Base-by-base conservation (phyloP, 148 eudicot genomes). In the Chenopodium berlandieri region DNA sequence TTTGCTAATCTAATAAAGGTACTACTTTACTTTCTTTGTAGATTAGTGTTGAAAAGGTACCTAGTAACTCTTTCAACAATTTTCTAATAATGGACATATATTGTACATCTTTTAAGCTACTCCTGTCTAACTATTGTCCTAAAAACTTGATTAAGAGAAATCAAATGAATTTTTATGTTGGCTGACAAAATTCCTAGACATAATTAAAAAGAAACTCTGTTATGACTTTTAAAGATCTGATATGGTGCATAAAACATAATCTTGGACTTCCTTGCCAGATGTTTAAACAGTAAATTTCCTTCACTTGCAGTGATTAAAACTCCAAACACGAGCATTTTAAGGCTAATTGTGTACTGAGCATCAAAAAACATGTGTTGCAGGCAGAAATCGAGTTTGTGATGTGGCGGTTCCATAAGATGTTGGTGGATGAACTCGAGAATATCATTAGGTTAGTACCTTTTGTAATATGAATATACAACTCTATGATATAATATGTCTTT, bases 351-450 rank as follows among this genome's bases (percentile, higher is more conserved):
- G 54, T 17, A 4, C 22, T 75, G 16, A 47, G 60, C 56, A 56
- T 62, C 34, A 62, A 75, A 37, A 32, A 19, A 48, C 76, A 73
- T 44, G 17, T 32, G n/a, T 73, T 73, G 65, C 63, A 75, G 83
- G 14, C 14, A 9, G 83, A 81, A 31, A 52, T 75, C 8, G 44
- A 66, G 13, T 75, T 81, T 50, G 67, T 81, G 22, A 75, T 75
- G 75, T 17, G 67, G 75, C 64, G 83, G 9, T 67, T 81, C 44
- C 54, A 81, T 32, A 75, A 75, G 7, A 75, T 81, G 83, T 34
- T 81, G 79, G 75, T 66, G 16, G 83, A 52, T 66, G 79, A 81
- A 81, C 68, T 75, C 2, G 67, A 81, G 3, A 75, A 81, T 23
- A 3, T 81, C 66, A 75, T 4, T 19, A 75, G 83, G 83, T 73